phyloP scores from a whole-genome alignment of 176 grass and related monocot genomes.

The Rhipidocladum racemiflorum region DNA sequence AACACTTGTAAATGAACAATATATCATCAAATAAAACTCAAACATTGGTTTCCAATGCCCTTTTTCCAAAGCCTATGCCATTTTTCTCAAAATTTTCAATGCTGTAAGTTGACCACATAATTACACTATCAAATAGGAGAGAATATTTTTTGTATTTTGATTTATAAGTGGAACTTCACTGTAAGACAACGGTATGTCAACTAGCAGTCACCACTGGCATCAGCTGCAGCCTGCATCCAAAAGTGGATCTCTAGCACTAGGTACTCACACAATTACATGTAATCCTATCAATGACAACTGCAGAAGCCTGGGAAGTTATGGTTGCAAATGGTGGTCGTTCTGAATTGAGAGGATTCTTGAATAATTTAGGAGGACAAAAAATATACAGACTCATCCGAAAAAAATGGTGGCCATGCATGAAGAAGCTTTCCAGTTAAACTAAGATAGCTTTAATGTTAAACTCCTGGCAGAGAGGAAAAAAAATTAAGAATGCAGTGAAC shows the following conservation, averaged over 20 bases:
- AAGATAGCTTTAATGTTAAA: background rate
- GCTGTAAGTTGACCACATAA: background rate
- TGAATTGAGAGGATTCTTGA: background rate
- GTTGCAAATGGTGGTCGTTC: background rate
- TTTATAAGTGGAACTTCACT: background rate
- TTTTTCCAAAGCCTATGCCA: background rate
- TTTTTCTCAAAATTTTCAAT: background rate
- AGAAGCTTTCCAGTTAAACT: constrained; percentile 3
- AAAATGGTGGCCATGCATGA: background rate
- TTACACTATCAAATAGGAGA: background rate
- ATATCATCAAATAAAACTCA: background rate
- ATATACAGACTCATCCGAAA: background rate
- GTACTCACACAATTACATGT: background rate
- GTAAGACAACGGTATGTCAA: background rate
- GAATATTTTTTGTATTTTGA: background rate
- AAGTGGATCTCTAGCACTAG: background rate
- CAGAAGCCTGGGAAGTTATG: background rate
- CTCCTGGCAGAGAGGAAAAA: background rate
- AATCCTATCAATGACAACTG: background rate
- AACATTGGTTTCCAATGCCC: background rate
- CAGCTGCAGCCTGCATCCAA: background rate
- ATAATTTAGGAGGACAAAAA: background rate
- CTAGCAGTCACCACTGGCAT: background rate
- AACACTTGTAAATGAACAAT: background rate
- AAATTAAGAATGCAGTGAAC: background rate